Evolutionary conservation across 441 rosid genomes (phyloP).

Genomic region (Euphorbia schlechtendalii): DNA sequence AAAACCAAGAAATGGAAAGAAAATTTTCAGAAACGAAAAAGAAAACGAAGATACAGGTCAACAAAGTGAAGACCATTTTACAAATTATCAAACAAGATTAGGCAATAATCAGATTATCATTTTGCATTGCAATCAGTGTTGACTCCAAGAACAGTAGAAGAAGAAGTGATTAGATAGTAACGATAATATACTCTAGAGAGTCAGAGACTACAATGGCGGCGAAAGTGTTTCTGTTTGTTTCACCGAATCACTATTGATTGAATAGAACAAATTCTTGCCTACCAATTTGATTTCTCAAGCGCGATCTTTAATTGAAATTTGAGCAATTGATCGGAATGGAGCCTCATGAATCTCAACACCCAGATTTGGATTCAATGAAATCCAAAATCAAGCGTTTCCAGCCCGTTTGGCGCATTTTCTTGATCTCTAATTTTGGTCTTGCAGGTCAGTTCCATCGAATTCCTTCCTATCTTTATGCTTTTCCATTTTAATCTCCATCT

Average conservation of each 20-base stretch:
- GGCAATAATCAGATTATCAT: neutral
- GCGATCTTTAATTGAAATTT: neutral
- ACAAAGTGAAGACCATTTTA: neutral
- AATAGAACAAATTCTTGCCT: neutral
- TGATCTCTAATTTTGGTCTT: constrained; percentile 71
- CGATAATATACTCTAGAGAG: neutral
- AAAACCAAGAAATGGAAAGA: neutral
- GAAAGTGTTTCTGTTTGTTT: neutral
- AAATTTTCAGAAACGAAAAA: neutral
- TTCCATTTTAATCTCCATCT: neutral
- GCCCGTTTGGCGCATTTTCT: constrained; percentile 57
- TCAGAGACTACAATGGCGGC: neutral
- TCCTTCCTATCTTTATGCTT: neutral
- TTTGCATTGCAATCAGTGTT: neutral
- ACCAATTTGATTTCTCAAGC: neutral
- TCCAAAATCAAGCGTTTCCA: constrained; percentile 32
- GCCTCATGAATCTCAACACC: constrained; percentile 24
- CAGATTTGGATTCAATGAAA: constrained; percentile 25
- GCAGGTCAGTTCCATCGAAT: constrained; percentile 42
- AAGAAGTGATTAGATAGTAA: neutral
- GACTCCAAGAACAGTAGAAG: neutral
- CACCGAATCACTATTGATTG: neutral
- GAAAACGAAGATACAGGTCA: neutral
- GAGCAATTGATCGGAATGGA: constrained; percentile 30
- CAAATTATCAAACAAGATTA: neutral